Percentiles rank a stretch among this genome's conserved stretches.
These are phyloP conservation scores for Apiospora kogelbergensis DNA, from an alignment of 2,329 filamentous ascomycete genomes.

Conservation along the genomic window DNA sequence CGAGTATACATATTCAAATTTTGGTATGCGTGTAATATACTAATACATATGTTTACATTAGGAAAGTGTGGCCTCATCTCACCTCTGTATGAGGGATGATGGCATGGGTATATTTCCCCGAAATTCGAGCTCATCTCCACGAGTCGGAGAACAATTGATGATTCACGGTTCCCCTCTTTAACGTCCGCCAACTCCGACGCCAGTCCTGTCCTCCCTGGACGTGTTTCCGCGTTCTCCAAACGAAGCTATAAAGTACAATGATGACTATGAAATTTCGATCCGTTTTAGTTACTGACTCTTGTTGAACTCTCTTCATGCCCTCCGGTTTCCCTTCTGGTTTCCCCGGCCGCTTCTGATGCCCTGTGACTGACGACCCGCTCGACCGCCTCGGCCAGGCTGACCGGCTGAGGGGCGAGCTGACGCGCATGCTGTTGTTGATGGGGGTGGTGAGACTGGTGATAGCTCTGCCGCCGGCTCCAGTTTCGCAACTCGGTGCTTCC, in stretches of 20 bases:
- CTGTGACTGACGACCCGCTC: not conserved
- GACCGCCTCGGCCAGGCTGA: not conserved
- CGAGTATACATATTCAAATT: not conserved
- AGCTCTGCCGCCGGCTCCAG: not conserved
- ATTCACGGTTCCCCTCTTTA: no score
- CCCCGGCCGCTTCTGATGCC: not conserved
- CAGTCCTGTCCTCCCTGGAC: not conserved
- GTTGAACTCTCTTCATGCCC: not conserved
- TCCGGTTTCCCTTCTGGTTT: not conserved
- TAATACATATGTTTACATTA: not conserved
- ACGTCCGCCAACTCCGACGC: not conserved
- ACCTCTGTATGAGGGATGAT: no score
- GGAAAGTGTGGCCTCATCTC: not conserved
- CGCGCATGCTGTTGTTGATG: not conserved
- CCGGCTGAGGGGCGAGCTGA: not conserved
- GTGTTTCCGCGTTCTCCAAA: not conserved
- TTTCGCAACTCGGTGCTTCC: not conserved
- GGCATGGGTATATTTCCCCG: not conserved
- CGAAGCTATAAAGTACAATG: not conserved
- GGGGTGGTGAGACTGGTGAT: not conserved
- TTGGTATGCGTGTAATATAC: not conserved
- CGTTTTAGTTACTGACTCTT: not conserved
- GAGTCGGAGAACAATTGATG: no score
- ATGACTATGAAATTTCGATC: not conserved
- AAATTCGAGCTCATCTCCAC: not conserved